Evolutionary conservation across 306 rosid genomes (phyloP), one percentile per base, ranked within the genome.

Genomic region (Acacia melanoxylon): DNA sequence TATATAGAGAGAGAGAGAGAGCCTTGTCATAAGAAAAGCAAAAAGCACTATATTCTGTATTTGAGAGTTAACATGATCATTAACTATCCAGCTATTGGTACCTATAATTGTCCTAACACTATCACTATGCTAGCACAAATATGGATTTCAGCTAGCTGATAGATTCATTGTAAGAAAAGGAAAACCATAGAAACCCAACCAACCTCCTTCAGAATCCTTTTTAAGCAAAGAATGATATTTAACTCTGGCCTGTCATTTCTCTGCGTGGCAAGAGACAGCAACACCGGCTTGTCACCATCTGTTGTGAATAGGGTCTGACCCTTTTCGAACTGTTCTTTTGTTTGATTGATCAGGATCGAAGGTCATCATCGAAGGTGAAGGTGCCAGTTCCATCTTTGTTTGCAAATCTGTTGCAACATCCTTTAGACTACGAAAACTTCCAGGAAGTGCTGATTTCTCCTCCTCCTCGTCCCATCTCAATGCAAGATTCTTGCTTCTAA

Each of bases 241-340:
- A 69, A 78, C 58, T 74, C 75, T 6, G n/a, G 27, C 71, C 67
- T 49, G 67, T 66, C 74, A 79, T 77, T 72, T 61, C 83, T 88
- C 75, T 80, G 72, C 85, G 61, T 46, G 19, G 66, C 13, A 56
- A 56, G 72, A 35, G 74, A 74, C 78, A 37, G 76, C 79, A 31
- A 52, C 63, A 84, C 76, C 83, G 85, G 80, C 82, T 52, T 81
- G 78, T 93, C 87, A 95, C 54, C 94, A 9, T 86, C 92, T 91
- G 85, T 95, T 95, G 85, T 95, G 98, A 88, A 95, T 95, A 27
- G 99, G 99, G 80, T 95, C 96, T 33, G 99, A 91, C 51, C 99
- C 99, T 82, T 82, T 86, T 70, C 86, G 62, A 68, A 92, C 90
- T 58, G 91, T 68, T 81, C 99, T 86, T 74, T 95, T 93, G 88